These are phyloP conservation scores for Fomitopsis pinicola DNA, from an alignment of 1,284 basidiomycete genomes.

Conservation along the genomic window DNA sequence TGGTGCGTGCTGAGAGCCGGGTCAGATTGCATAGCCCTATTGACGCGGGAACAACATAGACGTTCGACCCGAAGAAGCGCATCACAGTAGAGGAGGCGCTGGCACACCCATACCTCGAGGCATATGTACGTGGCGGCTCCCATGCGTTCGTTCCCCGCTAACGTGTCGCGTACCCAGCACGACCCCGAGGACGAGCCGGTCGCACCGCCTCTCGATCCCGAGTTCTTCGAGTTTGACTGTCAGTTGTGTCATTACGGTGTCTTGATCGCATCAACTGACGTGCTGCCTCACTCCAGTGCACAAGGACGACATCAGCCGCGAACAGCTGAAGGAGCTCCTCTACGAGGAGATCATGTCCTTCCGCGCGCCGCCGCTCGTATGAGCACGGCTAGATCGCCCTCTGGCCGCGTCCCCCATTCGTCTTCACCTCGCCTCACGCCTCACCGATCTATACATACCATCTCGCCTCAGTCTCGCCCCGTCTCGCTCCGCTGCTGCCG, in stretches of 20 bases:
- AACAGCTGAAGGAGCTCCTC: constrained; percentile 65
- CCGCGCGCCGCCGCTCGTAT: constrained; percentile 58
- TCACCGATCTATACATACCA: background rate
- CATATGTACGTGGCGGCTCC: constrained; percentile 57
- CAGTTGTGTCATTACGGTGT: constrained; percentile 13
- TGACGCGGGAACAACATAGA: constrained; percentile 34
- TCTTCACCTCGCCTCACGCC: background rate
- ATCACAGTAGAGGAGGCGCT: constrained; percentile 91
- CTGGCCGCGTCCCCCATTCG: background rate
- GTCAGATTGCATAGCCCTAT: background rate
- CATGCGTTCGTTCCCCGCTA: constrained; percentile 7
- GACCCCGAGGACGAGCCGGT: constrained; percentile 93
- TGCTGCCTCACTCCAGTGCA: constrained; percentile 48
- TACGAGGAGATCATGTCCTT: constrained; percentile 81
- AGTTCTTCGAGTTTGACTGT: constrained; percentile 93
- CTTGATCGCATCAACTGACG: constrained; percentile 2
- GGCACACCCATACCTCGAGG: constrained; percentile 87
- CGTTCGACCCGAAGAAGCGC: constrained; percentile 92
- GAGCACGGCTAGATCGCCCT: constrained; percentile 5
- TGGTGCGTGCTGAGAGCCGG: constrained; percentile 49
- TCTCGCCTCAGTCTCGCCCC: background rate
- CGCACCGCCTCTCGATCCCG: constrained; percentile 83
- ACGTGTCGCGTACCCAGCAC: constrained; percentile 42
- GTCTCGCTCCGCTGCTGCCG: background rate
- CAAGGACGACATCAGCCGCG: constrained; percentile 91